Evolutionary conservation across 2,329 filamentous ascomycete species (phyloP).

Genomic region (Epichloe scottii): DNA sequence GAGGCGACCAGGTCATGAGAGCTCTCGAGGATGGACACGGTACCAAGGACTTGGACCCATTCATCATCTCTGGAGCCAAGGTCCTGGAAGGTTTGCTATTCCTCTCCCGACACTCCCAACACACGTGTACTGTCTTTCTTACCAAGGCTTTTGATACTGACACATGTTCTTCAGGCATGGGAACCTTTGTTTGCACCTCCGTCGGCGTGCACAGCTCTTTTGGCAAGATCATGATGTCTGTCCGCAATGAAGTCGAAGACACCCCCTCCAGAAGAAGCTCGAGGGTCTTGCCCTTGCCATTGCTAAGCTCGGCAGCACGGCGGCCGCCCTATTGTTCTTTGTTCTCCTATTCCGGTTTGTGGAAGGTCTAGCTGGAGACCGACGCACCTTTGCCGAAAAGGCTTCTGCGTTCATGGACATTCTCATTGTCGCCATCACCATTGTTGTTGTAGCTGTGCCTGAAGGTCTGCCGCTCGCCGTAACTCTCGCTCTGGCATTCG

Average conservation of each 20-base stretch:
- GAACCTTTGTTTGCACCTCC: constrained; percentile 41
- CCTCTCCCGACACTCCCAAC: background rate
- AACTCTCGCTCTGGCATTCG: constrained; percentile 63
- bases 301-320: constrained; percentile 41
- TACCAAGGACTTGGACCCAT: constrained; percentile 45
- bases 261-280: constrained; percentile 45
- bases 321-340: constrained; percentile 61
- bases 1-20: constrained; percentile 44
- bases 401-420: constrained; percentile 67
- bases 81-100: constrained; percentile 32
- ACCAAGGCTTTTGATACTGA: too few species aligned
- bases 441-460: constrained; percentile 68
- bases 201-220: constrained; percentile 43
- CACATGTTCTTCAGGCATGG: constrained; percentile 22
- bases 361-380: constrained; percentile 42
- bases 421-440: constrained; percentile 66
- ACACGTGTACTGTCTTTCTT: too few species aligned
- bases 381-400: constrained; percentile 50
- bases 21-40: constrained; percentile 35
- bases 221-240: constrained; percentile 43
- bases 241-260: constrained; percentile 36
- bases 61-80: constrained; percentile 46
- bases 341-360: constrained; percentile 70
- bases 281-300: constrained; percentile 22
- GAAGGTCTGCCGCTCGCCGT: constrained; percentile 67